Evolutionary conservation across 2,329 filamentous ascomycete genomes (phyloP).

Genomic region (Alternaria brassicicola): DNA sequence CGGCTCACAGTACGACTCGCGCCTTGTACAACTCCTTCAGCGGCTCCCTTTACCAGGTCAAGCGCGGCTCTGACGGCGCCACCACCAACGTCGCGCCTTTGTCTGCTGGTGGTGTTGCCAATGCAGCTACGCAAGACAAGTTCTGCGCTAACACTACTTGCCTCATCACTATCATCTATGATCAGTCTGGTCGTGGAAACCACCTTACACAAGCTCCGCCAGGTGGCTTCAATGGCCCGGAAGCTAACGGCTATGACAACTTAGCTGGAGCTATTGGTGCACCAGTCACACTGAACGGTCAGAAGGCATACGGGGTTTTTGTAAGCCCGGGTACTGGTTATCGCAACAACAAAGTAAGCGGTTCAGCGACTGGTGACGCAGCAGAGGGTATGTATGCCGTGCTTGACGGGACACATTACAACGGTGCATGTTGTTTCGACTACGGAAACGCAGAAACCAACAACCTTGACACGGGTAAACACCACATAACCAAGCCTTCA

Average conservation of each 20-base stretch:
- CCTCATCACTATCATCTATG: constrained; percentile 68
- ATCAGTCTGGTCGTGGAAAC: constrained; percentile 67
- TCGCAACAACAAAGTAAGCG: constrained; percentile 61
- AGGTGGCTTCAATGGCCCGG: constrained; percentile 63
- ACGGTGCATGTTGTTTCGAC: constrained; percentile 59
- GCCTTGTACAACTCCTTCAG: constrained; percentile 63
- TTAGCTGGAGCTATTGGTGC: constrained; percentile 65
- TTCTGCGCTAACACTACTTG: constrained; percentile 68
- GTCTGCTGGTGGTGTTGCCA: constrained; percentile 66
- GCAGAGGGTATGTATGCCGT: constrained; percentile 67
- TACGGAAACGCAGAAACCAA: constrained; percentile 53
- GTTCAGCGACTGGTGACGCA: constrained; percentile 61
- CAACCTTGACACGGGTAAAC: constrained; percentile 51
- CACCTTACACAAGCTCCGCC: constrained; percentile 68
- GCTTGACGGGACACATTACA: constrained; percentile 66
- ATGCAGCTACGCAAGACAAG: constrained; percentile 64
- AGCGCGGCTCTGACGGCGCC: constrained; percentile 59
- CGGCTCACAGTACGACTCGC: constrained; percentile 69
- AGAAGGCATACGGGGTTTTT: constrained; percentile 69
- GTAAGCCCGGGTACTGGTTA: constrained; percentile 67
- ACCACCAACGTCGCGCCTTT: constrained; percentile 59
- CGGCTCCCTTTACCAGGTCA: constrained; percentile 65
- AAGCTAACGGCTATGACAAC: constrained; percentile 64
- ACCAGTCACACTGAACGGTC: constrained; percentile 64
- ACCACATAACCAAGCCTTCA: rapidly evolving